These are phyloP conservation scores for Pichia sp. DNA, from an alignment of 1,139 yeast species.

Conservation along the genomic window DNA sequence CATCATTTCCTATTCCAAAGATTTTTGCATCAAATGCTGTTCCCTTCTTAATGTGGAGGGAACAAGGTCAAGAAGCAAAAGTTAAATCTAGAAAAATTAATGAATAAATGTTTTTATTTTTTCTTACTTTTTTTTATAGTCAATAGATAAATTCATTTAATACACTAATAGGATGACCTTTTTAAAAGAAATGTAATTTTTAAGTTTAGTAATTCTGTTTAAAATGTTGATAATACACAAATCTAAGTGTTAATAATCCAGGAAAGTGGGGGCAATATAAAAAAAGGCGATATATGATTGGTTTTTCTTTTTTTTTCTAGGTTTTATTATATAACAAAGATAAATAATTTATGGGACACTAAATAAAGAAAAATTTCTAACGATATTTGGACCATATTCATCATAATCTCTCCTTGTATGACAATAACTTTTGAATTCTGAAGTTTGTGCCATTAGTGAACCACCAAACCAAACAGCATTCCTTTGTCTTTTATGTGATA, in stretches of 20 bases:
- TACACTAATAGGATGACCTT: no score
- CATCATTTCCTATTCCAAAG: conserved; percentile 55
- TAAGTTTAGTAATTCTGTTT: background rate
- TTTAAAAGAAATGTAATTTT: background rate
- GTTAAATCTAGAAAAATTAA: conserved; percentile 8
- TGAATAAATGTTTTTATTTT: background rate
- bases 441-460: conserved; percentile 90
- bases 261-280: background rate
- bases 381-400: conserved; percentile 96
- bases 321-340: background rate
- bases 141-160: no score
- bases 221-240: background rate
- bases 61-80: conserved; percentile 23
- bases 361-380: conserved; percentile 90
- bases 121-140: background rate
- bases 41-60: conserved; percentile 43
- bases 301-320: background rate
- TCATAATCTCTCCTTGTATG: conserved; percentile 97
- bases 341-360: conserved; percentile 60
- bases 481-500: conserved; percentile 93
- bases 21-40: conserved; percentile 54
- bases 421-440: conserved; percentile 93
- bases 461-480: conserved; percentile 99
- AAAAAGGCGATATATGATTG: background rate
- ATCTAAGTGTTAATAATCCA: background rate